These are phyloP conservation scores for Lactarius evosmus DNA, from an alignment of 768 basidiomycete species.

Conservation along the genomic window DNA sequence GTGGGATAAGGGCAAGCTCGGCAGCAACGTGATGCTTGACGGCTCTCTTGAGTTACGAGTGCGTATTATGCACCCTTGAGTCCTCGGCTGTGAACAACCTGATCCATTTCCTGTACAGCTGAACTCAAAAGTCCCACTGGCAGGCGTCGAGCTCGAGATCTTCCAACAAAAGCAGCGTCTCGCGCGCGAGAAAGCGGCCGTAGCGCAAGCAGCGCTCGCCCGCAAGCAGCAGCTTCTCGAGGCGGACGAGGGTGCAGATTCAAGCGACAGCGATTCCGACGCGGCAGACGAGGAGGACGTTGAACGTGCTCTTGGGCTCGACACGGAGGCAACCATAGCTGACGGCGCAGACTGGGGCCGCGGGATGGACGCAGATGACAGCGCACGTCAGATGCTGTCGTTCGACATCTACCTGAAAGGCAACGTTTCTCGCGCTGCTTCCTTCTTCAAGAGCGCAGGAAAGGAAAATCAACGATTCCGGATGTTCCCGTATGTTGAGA, in stretches of 20 bases:
- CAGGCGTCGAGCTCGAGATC: slow-evolving; percentile 83
- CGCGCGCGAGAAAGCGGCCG: slow-evolving; percentile 79
- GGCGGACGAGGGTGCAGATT: slow-evolving; percentile 86
- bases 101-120: slow-evolving; percentile 47
- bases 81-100: slow-evolving; percentile 10
- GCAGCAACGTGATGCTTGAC: slow-evolving; percentile 80
- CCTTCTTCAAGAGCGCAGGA: slow-evolving; percentile 80
- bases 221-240: slow-evolving; percentile 88
- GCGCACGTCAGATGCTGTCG: slow-evolving; percentile 68
- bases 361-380: slow-evolving; percentile 68
- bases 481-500: slow-evolving; percentile 97
- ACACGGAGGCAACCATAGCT: slow-evolving; percentile 34
- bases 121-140: slow-evolving; percentile 83
- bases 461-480: slow-evolving; percentile 77
- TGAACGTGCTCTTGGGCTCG: slow-evolving; percentile 49
- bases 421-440: slow-evolving; percentile 82
- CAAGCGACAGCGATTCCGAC: slow-evolving; percentile 69
- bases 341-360: slow-evolving; percentile 61
- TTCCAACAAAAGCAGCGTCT: slow-evolving; percentile 72
- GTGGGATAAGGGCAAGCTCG: slow-evolving; percentile 90
- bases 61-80: slow-evolving; percentile 25
- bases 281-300: slow-evolving; percentile 64
- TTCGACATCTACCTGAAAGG: slow-evolving; percentile 98
- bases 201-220: slow-evolving; percentile 77
- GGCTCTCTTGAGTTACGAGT: slow-evolving; percentile 66